Percentiles rank a stretch among this genome's conserved stretches.
Evolutionary conservation across 2,329 filamentous ascomycete genomes (phyloP).

Genomic region (Laburnicola sp.): DNA sequence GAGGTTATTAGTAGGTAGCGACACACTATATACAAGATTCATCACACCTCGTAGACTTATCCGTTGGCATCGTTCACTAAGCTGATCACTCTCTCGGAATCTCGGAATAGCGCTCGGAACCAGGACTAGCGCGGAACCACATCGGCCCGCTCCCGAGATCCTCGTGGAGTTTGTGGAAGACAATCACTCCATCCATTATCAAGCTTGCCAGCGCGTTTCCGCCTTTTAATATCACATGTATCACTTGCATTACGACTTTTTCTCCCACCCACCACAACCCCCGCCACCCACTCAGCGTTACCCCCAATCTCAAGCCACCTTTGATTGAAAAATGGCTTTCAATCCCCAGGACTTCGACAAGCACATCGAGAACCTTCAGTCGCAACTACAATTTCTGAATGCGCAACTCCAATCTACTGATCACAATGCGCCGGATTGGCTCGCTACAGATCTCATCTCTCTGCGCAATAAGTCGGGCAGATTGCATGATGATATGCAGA

Average conservation of each 20-base stretch:
- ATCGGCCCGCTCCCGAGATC: not conserved
- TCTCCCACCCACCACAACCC: not conserved
- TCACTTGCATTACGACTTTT: no score
- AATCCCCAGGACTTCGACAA: slow-evolving; percentile 34
- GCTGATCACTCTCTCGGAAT: no score
- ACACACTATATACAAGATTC: no score
- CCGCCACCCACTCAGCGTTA: slow-evolving; percentile 11
- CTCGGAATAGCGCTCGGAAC: not conserved
- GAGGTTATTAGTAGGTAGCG: no score
- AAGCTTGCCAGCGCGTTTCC: no score
- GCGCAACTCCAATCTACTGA: slow-evolving; percentile 39
- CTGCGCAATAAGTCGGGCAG: slow-evolving; percentile 39
- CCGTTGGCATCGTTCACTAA: no score
- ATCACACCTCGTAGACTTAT: no score
- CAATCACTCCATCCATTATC: no score
- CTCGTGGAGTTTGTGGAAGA: not conserved
- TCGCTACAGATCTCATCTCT: slow-evolving; percentile 39
- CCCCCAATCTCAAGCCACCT: slow-evolving; percentile 11
- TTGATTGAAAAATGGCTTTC: not conserved
- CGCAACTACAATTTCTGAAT: slow-evolving; percentile 35
- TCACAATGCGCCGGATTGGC: slow-evolving; percentile 41
- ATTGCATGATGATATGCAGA: slow-evolving; percentile 41
- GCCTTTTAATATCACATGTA: no score
- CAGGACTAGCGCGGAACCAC: not conserved
- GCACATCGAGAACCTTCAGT: slow-evolving; percentile 36